Conservation (phyloP, 768 basidiomycete species). For the Rhizopogon vesiculosus region DNA sequence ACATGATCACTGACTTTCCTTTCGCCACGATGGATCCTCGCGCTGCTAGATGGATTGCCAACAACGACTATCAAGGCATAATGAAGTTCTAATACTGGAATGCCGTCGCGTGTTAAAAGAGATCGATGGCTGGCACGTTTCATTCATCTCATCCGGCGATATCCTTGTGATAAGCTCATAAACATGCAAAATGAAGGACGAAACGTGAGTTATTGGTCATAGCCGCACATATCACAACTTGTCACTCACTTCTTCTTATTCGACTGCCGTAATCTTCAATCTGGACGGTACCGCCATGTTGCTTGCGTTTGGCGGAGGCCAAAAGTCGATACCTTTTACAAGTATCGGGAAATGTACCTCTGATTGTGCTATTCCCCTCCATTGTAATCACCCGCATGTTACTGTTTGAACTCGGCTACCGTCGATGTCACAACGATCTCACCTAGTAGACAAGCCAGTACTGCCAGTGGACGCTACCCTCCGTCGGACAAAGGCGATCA, state of each 20-base stretch:
- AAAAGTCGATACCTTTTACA: too few relatives aligned
- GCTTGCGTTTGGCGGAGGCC: neutral
- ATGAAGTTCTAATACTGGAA: neutral
- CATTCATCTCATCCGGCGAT: neutral
- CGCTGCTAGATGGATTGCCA: neutral
- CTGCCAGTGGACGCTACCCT: too few relatives aligned
- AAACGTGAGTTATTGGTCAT: neutral
- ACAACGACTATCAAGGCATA: neutral
- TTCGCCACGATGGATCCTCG: conserved; percentile 1
- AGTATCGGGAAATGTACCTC: too few relatives aligned
- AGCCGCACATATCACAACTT: neutral
- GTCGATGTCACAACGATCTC: too few relatives aligned
- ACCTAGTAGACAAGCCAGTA: neutral
- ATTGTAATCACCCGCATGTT: neutral
- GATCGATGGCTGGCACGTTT: neutral
- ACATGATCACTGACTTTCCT: neutral
- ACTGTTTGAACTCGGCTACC: neutral
- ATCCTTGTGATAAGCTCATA: neutral
- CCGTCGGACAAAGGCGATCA: neutral
- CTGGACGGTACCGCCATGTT: neutral
- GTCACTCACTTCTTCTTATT: neutral
- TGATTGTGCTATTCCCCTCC: neutral
- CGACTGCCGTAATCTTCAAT: neutral
- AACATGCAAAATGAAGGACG: neutral
- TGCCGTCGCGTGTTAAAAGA: neutral